These are phyloP conservation scores for Diaporthe sp. DNA, from an alignment of 2,329 filamentous ascomycete species.

Conservation along the genomic window DNA sequence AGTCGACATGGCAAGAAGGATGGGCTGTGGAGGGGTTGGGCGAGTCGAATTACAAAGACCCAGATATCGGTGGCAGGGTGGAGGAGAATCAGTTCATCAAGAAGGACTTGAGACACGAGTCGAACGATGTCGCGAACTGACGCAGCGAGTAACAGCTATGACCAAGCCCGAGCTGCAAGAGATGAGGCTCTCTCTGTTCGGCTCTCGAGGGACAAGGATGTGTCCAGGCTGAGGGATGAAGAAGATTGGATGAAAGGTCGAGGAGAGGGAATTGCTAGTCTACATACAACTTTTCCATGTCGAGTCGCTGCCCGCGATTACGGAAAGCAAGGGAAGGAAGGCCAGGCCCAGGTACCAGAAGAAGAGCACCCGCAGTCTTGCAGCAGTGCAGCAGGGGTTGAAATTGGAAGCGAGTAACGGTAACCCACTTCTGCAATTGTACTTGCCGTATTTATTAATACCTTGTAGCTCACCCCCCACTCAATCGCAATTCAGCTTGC, in stretches of 20 bases:
- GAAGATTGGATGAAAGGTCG: constrained; percentile 5
- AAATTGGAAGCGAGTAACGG: constrained; percentile 16
- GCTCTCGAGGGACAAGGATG: background rate
- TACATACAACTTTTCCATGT: background rate
- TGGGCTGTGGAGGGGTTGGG: background rate
- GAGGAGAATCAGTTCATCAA: constrained; percentile 35
- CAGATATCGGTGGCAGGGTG: constrained; percentile 31
- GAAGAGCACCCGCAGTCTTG: background rate
- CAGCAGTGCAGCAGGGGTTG: constrained; percentile 10
- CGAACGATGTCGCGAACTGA: constrained; percentile 30
- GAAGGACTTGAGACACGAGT: constrained; percentile 32
- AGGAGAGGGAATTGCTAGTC: background rate
- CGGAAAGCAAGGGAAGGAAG: background rate
- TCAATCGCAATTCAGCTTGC: constrained; percentile 16
- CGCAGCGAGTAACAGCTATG: constrained; percentile 7
- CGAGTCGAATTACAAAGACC: background rate
- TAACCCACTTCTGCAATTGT: background rate
- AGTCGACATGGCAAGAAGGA: constrained; percentile 30
- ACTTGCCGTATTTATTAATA: background rate
- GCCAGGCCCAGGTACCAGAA: background rate
- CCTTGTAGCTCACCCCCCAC: background rate
- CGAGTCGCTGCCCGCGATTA: background rate
- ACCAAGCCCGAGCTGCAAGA: constrained; percentile 13
- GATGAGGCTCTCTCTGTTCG: background rate
- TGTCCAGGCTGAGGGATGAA: background rate